These are phyloP conservation scores for Gelatoporia subvermispora DNA, from an alignment of 768 basidiomycete species.

Conservation along the genomic window DNA sequence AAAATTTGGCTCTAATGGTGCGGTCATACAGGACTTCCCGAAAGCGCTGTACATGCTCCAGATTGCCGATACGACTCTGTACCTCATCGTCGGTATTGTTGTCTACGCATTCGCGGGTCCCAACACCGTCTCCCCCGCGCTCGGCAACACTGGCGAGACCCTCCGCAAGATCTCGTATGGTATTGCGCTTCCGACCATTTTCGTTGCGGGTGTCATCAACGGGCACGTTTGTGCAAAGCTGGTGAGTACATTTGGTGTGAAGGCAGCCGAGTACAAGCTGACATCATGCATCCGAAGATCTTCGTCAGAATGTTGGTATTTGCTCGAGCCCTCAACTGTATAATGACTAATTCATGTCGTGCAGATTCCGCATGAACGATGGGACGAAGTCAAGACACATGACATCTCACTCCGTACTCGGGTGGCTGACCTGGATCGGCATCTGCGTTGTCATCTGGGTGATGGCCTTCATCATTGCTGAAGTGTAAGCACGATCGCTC, in stretches of 20 bases:
- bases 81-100: slow-evolving; percentile 26
- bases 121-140: slow-evolving; percentile 23
- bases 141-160: slow-evolving; percentile 23
- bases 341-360: neutral
- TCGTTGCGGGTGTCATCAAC: slow-evolving; percentile 27
- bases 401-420: slow-evolving; percentile 20
- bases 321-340: neutral
- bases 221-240: slow-evolving; percentile 29
- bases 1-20: neutral
- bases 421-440: slow-evolving; percentile 25
- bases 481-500: slow-evolving; percentile 18
- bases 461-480: slow-evolving; percentile 25
- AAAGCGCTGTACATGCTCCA: slow-evolving; percentile 26
- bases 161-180: slow-evolving; percentile 25
- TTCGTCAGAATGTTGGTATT: slow-evolving; percentile 20
- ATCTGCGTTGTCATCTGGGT: slow-evolving; percentile 23
- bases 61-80: slow-evolving; percentile 25
- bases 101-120: slow-evolving; percentile 23
- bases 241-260: slow-evolving; percentile 1
- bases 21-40: slow-evolving; percentile 19
- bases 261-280: neutral
- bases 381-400: slow-evolving; percentile 23
- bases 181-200: slow-evolving; percentile 27
- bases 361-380: slow-evolving; percentile 22
- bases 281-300: slow-evolving; percentile 3